These are phyloP conservation scores for Trichocomaceae sp. DNA, from an alignment of 2,329 filamentous ascomycete genomes.

Conservation along the genomic window DNA sequence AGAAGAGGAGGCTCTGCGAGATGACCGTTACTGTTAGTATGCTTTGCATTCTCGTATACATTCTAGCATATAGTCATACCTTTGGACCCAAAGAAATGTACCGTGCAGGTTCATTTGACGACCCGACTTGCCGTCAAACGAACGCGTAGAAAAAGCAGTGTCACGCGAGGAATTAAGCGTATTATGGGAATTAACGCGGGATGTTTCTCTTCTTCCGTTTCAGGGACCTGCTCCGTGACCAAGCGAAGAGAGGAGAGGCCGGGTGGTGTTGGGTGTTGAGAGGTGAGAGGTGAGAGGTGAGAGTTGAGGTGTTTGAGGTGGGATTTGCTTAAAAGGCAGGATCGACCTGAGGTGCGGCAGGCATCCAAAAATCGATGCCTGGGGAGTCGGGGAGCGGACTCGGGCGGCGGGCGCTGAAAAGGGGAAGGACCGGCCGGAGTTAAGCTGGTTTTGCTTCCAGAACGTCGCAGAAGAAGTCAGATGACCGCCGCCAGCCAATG, in stretches of 20 bases:
- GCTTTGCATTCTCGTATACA: background rate
- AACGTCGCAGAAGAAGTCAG: slow-evolving; percentile 1
- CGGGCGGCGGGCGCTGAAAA: background rate
- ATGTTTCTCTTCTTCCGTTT: background rate
- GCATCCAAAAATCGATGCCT: background rate
- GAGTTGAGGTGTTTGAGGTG: background rate
- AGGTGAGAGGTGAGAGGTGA: too few relatives aligned
- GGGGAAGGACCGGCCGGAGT: background rate
- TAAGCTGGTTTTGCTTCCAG: background rate
- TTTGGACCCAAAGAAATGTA: slow-evolving; percentile 53
- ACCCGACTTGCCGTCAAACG: slow-evolving; percentile 67
- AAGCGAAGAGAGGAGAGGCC: background rate
- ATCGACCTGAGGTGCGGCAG: background rate
- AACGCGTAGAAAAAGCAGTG: slow-evolving; percentile 9
- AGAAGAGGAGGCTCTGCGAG: slow-evolving; percentile 48
- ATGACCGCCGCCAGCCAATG: slow-evolving; percentile 5
- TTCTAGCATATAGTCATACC: too few relatives aligned
- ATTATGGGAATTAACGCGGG: background rate
- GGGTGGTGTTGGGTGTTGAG: background rate
- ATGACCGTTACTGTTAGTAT: slow-evolving; percentile 13
- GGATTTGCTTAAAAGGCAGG: background rate
- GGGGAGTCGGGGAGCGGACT: background rate
- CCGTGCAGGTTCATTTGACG: slow-evolving; percentile 99
- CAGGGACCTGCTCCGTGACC: background rate
- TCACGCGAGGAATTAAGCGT: slow-evolving; percentile 1